Evolutionary conservation across 2,329 filamentous ascomycete species (phyloP), one percentile per base, ranked within the genome.

Genomic region (Dothidotthia symphoricarpi): DNA sequence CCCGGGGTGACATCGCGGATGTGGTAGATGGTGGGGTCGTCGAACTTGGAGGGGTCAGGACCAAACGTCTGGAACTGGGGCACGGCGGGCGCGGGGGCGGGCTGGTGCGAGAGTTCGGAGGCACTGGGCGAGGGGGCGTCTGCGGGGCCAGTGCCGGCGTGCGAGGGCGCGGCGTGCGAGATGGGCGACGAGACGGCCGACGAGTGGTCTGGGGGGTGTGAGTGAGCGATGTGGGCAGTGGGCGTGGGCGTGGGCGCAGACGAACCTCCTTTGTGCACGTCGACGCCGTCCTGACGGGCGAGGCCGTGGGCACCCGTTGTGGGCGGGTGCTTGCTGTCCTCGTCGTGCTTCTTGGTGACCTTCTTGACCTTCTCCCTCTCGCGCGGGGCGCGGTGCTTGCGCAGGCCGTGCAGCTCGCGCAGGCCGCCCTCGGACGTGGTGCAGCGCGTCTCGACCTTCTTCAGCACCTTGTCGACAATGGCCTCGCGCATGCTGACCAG

Each of bases 11-110:
- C 75, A 0, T 83, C 76, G 39, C 83, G 83, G 47, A 98, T 96
- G 63, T 98, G 86, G 72, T 98, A 98, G 33, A 96, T 78, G 24
- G 91, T 95, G 1, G 90, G 89, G 61, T 98, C 93, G 51, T 82
- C 75, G 57, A 91, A 95, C n/a, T 83, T 88, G 16, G 88, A 86
- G 0, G 91, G 91, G 60, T 97, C 89, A 26, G 91, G 84, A 42
- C 91, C 91, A 64, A 96, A 97, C 1, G 88, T 90, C 68, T 95
- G 87, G 58, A 83, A 83, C 42, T 90, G 85, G 5, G 80, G 77
- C 16, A 84, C 69, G 6, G 78, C 73, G n/a, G 80, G 76, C 2
- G 78, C 77, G 5, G 79, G 78, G 32, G 73, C 72, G 11, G 76
- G 77, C 60, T 80, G 81, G 64, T 79, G 80, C 28, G 78, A 76